These are phyloP conservation scores for Pachyrhizus erosus DNA, from an alignment of 306 rosid species.

Conservation along the genomic window DNA sequence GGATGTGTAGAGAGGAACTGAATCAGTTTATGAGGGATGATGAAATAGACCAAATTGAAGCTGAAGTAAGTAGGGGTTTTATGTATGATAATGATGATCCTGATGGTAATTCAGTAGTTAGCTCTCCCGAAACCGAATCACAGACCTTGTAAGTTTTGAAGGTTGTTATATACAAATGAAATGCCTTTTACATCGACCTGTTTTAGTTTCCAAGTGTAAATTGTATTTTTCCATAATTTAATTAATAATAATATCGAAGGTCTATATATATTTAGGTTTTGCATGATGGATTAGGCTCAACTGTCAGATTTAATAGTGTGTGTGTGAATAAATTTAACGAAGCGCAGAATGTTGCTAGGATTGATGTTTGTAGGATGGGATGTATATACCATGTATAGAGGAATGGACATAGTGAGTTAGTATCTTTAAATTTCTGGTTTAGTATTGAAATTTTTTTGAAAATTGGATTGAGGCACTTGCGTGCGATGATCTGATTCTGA, in stretches of 20 bases:
- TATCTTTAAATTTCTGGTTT: background rate
- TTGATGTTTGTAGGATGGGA: conserved; percentile 7
- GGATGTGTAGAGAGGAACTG: conserved; percentile 44
- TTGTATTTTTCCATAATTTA: conserved; percentile 26
- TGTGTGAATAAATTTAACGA: conserved; percentile 6
- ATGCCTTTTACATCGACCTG: background rate
- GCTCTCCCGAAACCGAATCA: conserved; percentile 36
- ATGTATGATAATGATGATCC: background rate
- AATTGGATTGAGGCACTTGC: conserved; percentile 18
- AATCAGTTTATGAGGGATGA: conserved; percentile 39
- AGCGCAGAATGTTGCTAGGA: background rate
- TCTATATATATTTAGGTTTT: background rate
- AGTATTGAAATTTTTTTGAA: background rate
- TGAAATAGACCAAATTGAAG: conserved; percentile 42
- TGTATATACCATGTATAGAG: background rate
- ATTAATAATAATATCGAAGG: conserved; percentile 29
- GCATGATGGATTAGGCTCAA: conserved; percentile 13
- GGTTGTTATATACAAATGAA: conserved; percentile 34
- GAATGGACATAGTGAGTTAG: background rate
- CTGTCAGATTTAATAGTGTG: conserved; percentile 18
- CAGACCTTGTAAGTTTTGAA: conserved; percentile 46
- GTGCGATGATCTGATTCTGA: background rate
- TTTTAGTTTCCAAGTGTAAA: conserved; percentile 45
- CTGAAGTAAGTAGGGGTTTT: background rate
- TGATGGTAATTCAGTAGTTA: conserved; percentile 26